Evolutionary conservation across 768 basidiomycete species (phyloP).

Genomic region (Amanita phalloides): DNA sequence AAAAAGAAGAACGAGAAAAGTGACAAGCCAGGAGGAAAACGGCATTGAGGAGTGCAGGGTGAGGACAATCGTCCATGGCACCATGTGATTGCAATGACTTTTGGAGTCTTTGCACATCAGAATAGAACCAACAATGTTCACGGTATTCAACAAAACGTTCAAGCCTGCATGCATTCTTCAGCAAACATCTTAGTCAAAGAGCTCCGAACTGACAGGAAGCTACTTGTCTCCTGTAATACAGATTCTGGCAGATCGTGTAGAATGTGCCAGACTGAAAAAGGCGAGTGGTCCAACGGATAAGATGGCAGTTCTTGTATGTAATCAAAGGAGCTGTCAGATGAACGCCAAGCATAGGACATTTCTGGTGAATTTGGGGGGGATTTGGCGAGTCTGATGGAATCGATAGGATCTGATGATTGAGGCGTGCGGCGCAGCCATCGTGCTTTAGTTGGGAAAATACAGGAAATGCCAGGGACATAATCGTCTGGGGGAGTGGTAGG

Average conservation of each 20-base stretch:
- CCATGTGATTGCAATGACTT: conserved; percentile 16
- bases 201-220: conserved; percentile 1
- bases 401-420: neutral
- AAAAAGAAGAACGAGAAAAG: conserved; percentile 32
- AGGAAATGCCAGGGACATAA: neutral
- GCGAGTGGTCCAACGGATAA: neutral
- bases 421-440: neutral
- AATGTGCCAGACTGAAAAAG: neutral
- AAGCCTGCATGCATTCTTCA: conserved; percentile 23
- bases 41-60: conserved; percentile 51
- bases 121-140: conserved; percentile 49
- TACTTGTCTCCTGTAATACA: conserved; percentile 1
- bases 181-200: neutral
- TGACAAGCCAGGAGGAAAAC: conserved; percentile 51
- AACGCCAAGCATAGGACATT: neutral
- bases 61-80: conserved; percentile 21
- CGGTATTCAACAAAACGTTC: conserved; percentile 45
- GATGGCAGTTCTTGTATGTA: neutral
- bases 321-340: neutral
- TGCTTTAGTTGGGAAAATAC: neutral
- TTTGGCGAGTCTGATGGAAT: neutral
- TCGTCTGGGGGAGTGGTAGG: neutral
- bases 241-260: conserved; percentile 1
- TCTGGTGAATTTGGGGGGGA: conserved; percentile 1
- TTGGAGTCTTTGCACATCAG: conserved; percentile 33